Conservation (phyloP, 768 basidiomycete species). For the Hortiboletus flavorubellus region DNA sequence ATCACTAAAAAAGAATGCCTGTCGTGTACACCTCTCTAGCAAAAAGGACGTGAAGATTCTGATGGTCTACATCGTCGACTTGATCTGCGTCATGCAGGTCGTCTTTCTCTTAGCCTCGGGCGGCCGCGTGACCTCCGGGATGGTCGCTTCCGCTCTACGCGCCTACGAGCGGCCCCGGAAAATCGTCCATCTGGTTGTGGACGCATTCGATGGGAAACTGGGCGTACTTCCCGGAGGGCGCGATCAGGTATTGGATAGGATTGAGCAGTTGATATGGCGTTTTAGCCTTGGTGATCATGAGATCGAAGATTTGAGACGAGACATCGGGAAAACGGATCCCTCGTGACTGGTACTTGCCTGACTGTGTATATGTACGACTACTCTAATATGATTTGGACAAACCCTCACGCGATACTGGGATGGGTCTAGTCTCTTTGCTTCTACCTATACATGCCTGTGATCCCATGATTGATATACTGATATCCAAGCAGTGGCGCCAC, state of each 20-base stretch:
- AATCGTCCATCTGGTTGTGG: neutral
- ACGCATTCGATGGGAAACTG: neutral
- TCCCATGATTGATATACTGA: too few relatives aligned
- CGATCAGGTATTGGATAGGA: constrained; percentile 10
- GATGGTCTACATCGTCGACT: constrained; percentile 13
- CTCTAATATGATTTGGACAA: too few relatives aligned
- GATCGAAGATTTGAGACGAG: neutral
- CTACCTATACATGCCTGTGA: too few relatives aligned
- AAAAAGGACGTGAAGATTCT: constrained; percentile 10
- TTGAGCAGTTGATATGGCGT: constrained; percentile 14
- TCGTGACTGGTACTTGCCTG: neutral
- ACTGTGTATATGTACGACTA: too few relatives aligned
- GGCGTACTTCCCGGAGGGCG: constrained; percentile 4
- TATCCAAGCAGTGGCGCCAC: neutral
- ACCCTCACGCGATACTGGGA: neutral
- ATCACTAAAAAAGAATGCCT: neutral
- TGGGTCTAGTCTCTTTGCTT: neutral
- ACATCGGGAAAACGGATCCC: neutral
- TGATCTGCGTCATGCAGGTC: constrained; percentile 16
- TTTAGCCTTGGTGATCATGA: constrained; percentile 8
- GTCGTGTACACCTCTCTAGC: neutral
- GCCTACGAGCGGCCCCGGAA: constrained; percentile 1
- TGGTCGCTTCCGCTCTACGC: neutral
- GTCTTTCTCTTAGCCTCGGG: constrained; percentile 1
- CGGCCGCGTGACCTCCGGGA: neutral